Base-by-base conservation (phyloP, 2,329 filamentous ascomycete species). In the Orbilia javanica region DNA sequence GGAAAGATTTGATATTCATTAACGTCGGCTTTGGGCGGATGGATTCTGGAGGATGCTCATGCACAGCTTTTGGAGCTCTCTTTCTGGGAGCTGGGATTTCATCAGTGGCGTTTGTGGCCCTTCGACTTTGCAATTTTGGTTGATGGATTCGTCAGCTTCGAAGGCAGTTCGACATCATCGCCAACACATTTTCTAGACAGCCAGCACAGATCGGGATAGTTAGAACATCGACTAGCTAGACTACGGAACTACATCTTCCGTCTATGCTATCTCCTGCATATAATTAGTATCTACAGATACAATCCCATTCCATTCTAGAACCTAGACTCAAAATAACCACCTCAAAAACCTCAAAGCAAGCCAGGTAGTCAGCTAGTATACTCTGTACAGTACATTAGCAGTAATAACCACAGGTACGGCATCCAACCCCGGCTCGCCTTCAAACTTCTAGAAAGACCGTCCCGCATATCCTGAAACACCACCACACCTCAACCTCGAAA, bases 371-470 rank as follows among this genome's bases (percentile, higher is more conserved):
- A n/a, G n/a, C n/a, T n/a, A n/a, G n/a, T n/a, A n/a, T n/a, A n/a
- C n/a, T n/a, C n/a, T n/a, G n/a, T n/a, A n/a, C n/a, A n/a, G n/a
- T n/a, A n/a, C n/a, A n/a, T n/a, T n/a, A n/a, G n/a, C n/a, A n/a
- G n/a, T n/a, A n/a, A n/a, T n/a, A n/a, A n/a, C n/a, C 13, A 11
- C 10, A 36, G 5, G 34, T 39, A 39, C 36, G 36, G 36, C 36
- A 39, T 39, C 13, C 13, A 11, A 39, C n/a, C 29, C 29, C 29
- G 10, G 18, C 7, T 36, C 29, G 13, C 18, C 52, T 57, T 36
- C n/a, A 39, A 65, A 60, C 44, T 73, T 73, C 69, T 73, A 73
- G 69, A 73, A n/a, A 73, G 57, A 10, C 46, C 7, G 29, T 57
- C 31, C 15, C 52, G 69, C 69, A 73, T 39, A 65, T 66, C 62